These are phyloP conservation scores for Fusarium sp. DNA, from an alignment of 2,329 filamentous ascomycete species.

Conservation along the genomic window DNA sequence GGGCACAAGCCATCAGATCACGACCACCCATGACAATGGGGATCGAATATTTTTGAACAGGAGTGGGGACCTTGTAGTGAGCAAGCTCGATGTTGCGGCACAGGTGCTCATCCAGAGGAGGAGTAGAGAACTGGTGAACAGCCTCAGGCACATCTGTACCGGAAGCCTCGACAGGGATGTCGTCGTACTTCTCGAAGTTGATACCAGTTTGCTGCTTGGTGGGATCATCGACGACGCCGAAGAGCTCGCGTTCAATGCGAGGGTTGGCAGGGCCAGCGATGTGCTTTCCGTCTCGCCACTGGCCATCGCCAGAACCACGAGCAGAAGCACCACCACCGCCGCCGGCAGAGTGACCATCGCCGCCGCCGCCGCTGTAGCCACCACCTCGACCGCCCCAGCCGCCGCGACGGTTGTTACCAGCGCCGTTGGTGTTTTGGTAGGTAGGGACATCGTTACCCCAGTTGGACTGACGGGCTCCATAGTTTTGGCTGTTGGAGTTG, in stretches of 20 bases:
- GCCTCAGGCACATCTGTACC: constrained; percentile 94
- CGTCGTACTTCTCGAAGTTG: constrained; percentile 99
- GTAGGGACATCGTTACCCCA: constrained; percentile 51
- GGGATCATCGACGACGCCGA: constrained; percentile 90
- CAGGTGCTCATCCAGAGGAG: constrained; percentile 94
- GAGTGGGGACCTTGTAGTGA: constrained; percentile 94
- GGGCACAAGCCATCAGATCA: constrained; percentile 99
- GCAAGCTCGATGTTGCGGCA: constrained; percentile 93
- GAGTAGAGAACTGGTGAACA: constrained; percentile 90
- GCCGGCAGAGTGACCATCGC: constrained; percentile 81
- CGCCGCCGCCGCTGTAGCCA: constrained; percentile 53
- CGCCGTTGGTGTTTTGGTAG: constrained; percentile 47
- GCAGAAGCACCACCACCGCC: constrained; percentile 68
- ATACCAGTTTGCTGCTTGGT: constrained; percentile 97
- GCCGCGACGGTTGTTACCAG: constrained; percentile 51
- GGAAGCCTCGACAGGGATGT: constrained; percentile 98
- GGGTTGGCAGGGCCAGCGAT: constrained; percentile 88
- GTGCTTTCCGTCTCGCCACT: constrained; percentile 98
- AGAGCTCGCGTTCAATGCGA: constrained; percentile 94
- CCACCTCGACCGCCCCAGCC: constrained; percentile 56
- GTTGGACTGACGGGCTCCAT: constrained; percentile 54
- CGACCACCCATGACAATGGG: constrained; percentile 98
- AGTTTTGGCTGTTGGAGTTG: constrained; percentile 49
- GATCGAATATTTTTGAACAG: constrained; percentile 99
- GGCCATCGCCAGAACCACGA: constrained; percentile 91